A percentile compares a stretch with the other conserved stretches of the same genome.
Conservation (phyloP, 2,329 filamentous ascomycete genomes). For the Phaeosphaeriaceae sp. region DNA sequence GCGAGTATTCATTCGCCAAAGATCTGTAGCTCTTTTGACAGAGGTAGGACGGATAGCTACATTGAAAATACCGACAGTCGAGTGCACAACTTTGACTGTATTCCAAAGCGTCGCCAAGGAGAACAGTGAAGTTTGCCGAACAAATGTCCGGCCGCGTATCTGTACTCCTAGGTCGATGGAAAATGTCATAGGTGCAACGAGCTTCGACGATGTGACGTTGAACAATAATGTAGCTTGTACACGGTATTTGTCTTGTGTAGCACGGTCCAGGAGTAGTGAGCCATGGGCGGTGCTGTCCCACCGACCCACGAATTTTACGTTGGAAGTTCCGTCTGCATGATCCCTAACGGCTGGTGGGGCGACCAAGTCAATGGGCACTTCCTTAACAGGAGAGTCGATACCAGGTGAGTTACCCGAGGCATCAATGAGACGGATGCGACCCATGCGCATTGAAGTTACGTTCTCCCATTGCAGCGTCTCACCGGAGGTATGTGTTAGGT, state of each 20-base stretch:
- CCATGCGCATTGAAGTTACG: slow-evolving; percentile 76
- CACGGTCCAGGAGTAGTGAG: slow-evolving; percentile 90
- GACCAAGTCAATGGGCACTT: slow-evolving; percentile 78
- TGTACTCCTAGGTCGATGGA: slow-evolving; percentile 81
- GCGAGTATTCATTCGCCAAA: slow-evolving; percentile 95
- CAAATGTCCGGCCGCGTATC: slow-evolving; percentile 81
- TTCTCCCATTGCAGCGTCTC: slow-evolving; percentile 89
- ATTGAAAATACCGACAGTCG: slow-evolving; percentile 84
- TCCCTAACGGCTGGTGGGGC: slow-evolving; percentile 79
- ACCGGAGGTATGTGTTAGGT: slow-evolving; percentile 88
- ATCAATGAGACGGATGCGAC: slow-evolving; percentile 82
- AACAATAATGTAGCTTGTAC: slow-evolving; percentile 87
- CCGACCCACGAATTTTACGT: slow-evolving; percentile 84
- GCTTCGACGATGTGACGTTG: slow-evolving; percentile 82
- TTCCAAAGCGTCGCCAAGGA: slow-evolving; percentile 87
- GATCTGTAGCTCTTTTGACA: slow-evolving; percentile 87
- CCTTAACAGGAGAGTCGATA: slow-evolving; percentile 71
- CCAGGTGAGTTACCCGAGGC: slow-evolving; percentile 84
- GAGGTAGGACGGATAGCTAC: slow-evolving; percentile 85
- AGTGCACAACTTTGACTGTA: slow-evolving; percentile 82
- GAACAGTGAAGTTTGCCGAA: slow-evolving; percentile 82
- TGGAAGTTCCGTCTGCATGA: slow-evolving; percentile 88
- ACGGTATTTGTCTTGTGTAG: slow-evolving; percentile 89
- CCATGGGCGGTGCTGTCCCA: slow-evolving; percentile 96
- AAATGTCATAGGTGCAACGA: slow-evolving; percentile 89